Conservation (phyloP, 2,329 filamentous ascomycete genomes). For the Penicillium verrucosum region DNA sequence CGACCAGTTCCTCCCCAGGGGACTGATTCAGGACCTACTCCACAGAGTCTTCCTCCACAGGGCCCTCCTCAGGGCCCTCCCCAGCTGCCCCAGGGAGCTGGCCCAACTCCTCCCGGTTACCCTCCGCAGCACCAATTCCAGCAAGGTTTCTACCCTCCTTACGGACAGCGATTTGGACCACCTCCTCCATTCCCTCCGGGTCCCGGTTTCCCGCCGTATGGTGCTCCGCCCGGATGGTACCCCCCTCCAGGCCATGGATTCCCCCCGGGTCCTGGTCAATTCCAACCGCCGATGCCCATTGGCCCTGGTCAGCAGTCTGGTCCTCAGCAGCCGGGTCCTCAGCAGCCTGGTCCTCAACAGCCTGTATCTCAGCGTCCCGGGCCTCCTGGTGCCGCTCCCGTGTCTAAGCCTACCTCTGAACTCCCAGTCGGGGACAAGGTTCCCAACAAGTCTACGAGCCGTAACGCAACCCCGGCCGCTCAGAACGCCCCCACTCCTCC, state of each 20-base stretch:
- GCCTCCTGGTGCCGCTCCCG: constrained; percentile 27
- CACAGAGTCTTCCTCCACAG: constrained; percentile 37
- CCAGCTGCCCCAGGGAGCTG: constrained; percentile 43
- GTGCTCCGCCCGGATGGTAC: constrained; percentile 73
- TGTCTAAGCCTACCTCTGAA: constrained; percentile 42
- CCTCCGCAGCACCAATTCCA: constrained; percentile 43
- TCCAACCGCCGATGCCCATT: constrained; percentile 59
- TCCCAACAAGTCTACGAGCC: constrained; percentile 35
- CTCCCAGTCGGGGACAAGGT: constrained; percentile 42
- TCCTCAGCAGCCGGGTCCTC: constrained; percentile 35
- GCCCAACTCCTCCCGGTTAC: constrained; percentile 39
- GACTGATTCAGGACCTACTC: constrained; percentile 16
- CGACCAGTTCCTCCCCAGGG: constrained; percentile 36
- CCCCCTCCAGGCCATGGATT: constrained; percentile 72
- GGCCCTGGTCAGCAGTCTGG: constrained; percentile 50
- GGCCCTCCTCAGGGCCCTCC: constrained; percentile 45
- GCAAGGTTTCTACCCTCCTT: constrained; percentile 44
- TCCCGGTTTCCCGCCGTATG: constrained; percentile 71
- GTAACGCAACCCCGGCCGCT: constrained; percentile 34
- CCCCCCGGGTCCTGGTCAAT: constrained; percentile 62
- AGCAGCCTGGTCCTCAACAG: constrained; percentile 25
- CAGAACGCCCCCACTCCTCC: constrained; percentile 37
- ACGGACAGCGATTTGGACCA: constrained; percentile 47
- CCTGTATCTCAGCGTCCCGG: constrained; percentile 37
- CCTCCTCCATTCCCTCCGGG: constrained; percentile 54